Evolutionary conservation across 2,329 filamentous ascomycete species (phyloP).

Genomic region (Diaporthe vexans): DNA sequence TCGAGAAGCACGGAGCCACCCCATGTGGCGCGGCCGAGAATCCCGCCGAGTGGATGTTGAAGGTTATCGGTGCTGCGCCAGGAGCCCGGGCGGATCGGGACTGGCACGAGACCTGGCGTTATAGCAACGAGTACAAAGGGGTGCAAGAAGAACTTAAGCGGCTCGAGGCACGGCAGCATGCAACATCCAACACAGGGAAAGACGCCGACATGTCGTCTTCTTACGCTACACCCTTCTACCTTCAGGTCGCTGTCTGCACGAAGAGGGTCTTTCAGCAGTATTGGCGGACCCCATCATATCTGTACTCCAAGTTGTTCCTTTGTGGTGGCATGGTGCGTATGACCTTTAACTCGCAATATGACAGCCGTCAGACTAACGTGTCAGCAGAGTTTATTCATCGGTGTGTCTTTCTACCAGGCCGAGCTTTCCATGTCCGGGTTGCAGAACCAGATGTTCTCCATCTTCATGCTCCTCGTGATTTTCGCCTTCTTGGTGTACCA

Average conservation of each 20-base stretch:
- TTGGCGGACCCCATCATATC: constrained; percentile 80
- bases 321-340: constrained; percentile 60
- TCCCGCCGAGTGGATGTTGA: constrained; percentile 85
- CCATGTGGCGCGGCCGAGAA: constrained; percentile 78
- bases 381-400: constrained; percentile 68
- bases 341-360: not conserved
- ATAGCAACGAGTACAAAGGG: constrained; percentile 67
- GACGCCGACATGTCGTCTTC: constrained; percentile 65
- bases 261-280: constrained; percentile 78
- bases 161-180: constrained; percentile 59
- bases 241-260: constrained; percentile 73
- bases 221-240: constrained; percentile 77
- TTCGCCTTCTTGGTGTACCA: constrained; percentile 76
- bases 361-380: not conserved
- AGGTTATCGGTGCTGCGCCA: constrained; percentile 73
- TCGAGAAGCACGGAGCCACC: constrained; percentile 78
- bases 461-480: constrained; percentile 79
- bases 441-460: constrained; percentile 78
- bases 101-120: constrained; percentile 75
- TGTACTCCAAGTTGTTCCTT: constrained; percentile 76
- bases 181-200: constrained; percentile 46
- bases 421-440: constrained; percentile 73
- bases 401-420: constrained; percentile 77
- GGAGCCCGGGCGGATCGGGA: constrained; percentile 73
- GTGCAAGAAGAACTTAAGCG: constrained; percentile 71